Base-by-base conservation (phyloP, 2,329 filamentous ascomycete species). In the Stemphylium lycopersici region DNA sequence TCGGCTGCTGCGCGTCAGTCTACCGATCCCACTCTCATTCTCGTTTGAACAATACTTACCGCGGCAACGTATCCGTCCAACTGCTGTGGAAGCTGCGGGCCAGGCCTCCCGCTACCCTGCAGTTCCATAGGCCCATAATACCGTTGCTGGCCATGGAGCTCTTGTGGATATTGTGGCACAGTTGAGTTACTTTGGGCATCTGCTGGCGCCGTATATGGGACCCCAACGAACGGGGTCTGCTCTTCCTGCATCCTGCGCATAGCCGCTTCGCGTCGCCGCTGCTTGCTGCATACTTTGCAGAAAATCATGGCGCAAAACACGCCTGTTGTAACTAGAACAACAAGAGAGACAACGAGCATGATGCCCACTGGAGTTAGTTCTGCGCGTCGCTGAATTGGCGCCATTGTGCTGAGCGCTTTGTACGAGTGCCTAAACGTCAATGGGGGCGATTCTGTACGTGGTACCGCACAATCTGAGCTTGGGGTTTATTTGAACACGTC, bases 211-310 rank as follows among this genome's bases (percentile, higher is more conserved):
- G 39, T 29, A 22, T 48, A 55, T 11, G 39, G 39, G 22, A 20
- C 26, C n/a, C 40, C 44, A 6, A 53, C 41, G 22, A 52, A 51
- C 11, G 40, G 36, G 24, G 33, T 34, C 18, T 46, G 42, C 38
- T 58, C 49, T 18, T 60, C 55, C 20, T 58, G 52, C 56, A 58
- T 48, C 37, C 40, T 56, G 24, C 36, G 43, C 15, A 52, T 40
- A 7, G 37, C 39, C 38, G 49, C 45, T 39, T 56, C 44, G 40
- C 47, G 39, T 26, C 42, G 38, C 18, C 57, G 54, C 36, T 62
- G 52, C 38, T 49, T 57, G n/a, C 37, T 49, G 39, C 48, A 60
- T 10, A 62, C 40, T 4, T 54, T 31, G 43, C 45, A 54, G 13
- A 56, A 38, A 4, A 54, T 43, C 6, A 50, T 42, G 2, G 42